Evolutionary conservation across 2,329 filamentous ascomycete genomes (phyloP).

Genomic region (Sclerotiophoma versabilis): DNA sequence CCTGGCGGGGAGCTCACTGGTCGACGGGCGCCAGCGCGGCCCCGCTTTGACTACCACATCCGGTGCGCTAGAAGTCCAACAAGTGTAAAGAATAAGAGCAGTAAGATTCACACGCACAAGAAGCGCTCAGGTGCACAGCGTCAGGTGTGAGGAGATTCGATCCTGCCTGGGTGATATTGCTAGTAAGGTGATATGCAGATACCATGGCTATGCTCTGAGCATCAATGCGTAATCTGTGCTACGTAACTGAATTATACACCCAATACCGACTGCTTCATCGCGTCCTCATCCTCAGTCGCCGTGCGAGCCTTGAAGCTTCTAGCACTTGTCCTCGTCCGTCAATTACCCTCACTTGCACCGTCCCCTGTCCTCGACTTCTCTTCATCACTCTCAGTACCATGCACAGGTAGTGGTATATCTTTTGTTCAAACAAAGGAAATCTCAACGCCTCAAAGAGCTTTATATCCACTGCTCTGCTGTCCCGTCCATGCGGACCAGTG

Average conservation of each 20-base stretch:
- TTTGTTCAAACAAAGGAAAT: conserved; percentile 13
- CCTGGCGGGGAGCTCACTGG: conserved; percentile 9
- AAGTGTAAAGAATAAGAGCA: neutral
- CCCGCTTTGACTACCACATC: neutral
- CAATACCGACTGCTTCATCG: conserved; percentile 12
- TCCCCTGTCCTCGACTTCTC: neutral
- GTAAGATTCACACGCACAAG: neutral
- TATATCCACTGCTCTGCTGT: conserved; percentile 22
- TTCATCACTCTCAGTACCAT: conserved; percentile 12
- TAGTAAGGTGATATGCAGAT: neutral
- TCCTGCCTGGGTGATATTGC: neutral
- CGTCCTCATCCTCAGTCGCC: neutral
- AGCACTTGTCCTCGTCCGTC: conserved; percentile 8
- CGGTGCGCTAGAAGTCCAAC: no score
- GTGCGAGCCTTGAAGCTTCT: conserved; percentile 17
- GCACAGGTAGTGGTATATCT: conserved; percentile 25
- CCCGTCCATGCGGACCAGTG: conserved; percentile 14
- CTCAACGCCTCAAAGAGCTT: conserved; percentile 15
- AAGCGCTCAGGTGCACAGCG: neutral
- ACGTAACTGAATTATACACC: conserved; percentile 29
- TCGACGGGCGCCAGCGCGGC: conserved; percentile 6
- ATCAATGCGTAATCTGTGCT: conserved; percentile 6
- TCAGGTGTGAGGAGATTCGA: neutral
- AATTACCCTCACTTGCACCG: neutral
- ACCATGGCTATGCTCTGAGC: neutral